A percentile compares a stretch with the other conserved stretches of the same genome.
phyloP scores from a whole-genome alignment of 768 basidiomycete genomes.

The Boletus rubropictus region DNA sequence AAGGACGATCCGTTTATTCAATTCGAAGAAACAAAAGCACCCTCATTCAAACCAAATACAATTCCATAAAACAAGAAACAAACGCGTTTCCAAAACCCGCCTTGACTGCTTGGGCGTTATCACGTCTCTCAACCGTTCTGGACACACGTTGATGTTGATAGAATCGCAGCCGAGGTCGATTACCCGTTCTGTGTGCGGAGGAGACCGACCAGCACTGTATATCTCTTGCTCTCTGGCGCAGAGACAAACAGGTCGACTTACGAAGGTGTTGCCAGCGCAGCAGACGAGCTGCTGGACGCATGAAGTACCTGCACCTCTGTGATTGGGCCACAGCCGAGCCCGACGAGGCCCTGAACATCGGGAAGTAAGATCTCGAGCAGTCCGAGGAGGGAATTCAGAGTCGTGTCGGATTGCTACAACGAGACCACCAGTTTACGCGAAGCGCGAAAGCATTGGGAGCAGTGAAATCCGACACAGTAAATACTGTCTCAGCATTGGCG shows the following conservation, averaged over 20 bases:
- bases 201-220: neutral
- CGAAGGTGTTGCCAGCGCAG: conserved; percentile 8
- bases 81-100: no score
- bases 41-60: no score
- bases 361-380: neutral
- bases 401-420: neutral
- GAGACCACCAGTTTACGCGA: neutral
- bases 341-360: neutral
- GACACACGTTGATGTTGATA: conserved; percentile 2
- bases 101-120: no score
- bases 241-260: neutral
- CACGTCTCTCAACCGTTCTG: no score
- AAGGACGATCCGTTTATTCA: no score
- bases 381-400: neutral
- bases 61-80: no score
- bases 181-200: conserved; percentile 3
- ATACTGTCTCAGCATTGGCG: conserved; percentile 9
- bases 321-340: conserved; percentile 1
- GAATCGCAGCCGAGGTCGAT: conserved; percentile 12
- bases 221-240: neutral
- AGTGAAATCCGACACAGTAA: neutral
- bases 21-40: no score
- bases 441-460: no score
- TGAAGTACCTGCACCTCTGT: neutral
- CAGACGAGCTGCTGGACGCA: conserved; percentile 13